These are phyloP conservation scores for Ogataea angusta DNA, from an alignment of 805 yeast species.

Conservation along the genomic window DNA sequence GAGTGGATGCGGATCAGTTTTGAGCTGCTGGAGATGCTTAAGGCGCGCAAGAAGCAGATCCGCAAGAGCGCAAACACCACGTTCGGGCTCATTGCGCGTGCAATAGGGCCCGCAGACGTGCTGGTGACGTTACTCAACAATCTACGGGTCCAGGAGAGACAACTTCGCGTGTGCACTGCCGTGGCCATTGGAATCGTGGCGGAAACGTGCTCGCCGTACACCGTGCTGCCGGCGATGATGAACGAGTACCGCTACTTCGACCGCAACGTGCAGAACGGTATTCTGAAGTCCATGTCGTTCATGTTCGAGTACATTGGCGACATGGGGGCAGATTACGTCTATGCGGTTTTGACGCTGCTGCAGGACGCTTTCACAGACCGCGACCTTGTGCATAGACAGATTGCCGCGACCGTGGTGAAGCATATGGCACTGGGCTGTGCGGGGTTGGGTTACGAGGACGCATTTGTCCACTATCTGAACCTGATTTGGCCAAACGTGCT, in stretches of 20 bases:
- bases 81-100: conserved; percentile 86
- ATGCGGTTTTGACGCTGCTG: conserved; percentile 70
- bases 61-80: conserved; percentile 84
- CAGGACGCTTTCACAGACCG: conserved; percentile 90
- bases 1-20: conserved; percentile 98
- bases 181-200: conserved; percentile 98
- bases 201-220: conserved; percentile 86
- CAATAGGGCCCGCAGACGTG: conserved; percentile 96
- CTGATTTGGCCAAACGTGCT: conserved; percentile 82
- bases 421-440: conserved; percentile 77
- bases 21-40: conserved; percentile 84
- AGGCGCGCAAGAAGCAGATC: conserved; percentile 72
- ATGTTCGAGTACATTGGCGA: conserved; percentile 90
- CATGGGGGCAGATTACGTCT: conserved; percentile 75
- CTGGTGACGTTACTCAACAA: conserved; percentile 79
- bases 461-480: conserved; percentile 79
- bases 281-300: conserved; percentile 83
- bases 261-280: conserved; percentile 91
- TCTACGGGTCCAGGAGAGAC: conserved; percentile 90
- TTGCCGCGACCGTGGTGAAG: conserved; percentile 83
- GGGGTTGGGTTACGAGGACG: conserved; percentile 76
- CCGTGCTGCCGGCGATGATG: conserved; percentile 92
- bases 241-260: conserved; percentile 93
- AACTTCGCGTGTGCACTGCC: conserved; percentile 92
- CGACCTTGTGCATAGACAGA: conserved; percentile 91